Base-by-base conservation (phyloP, 305 asterid species). In the Nicotiana rustica region DNA sequence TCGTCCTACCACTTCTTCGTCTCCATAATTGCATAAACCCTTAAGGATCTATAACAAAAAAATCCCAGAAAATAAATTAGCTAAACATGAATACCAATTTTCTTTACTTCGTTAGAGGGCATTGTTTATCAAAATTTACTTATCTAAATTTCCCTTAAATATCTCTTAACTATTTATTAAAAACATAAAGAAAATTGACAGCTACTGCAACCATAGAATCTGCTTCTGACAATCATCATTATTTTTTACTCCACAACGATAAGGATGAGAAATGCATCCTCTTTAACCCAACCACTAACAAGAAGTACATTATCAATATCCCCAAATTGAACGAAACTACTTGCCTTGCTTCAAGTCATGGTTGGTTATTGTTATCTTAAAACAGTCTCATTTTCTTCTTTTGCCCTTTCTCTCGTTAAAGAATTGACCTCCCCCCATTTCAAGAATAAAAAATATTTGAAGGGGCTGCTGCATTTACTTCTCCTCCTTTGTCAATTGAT, bases 331-430 rank as follows among this genome's bases (percentile, higher is more conserved):
- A 82, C 18, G 66, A 73, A 25, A 62, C 89, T 2, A 79, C 77
- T 84, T 85, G 87, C 25, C 87, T 85, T 55, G 86, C 89, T 57
- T 88, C 90, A 9, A 57, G 78, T 12, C 82, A 79, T 10, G 87
- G 89, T 14, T 88, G 90, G 90, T 62, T 88, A 67, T 85, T 88
- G 2, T 5, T 88, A 2, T 81, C 38, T 18, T 78, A 79, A 62
- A 61, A 77, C 3, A 82, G 83, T 25, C 35, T 79, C 6, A 2
- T 88, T 56, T 88, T 88, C 80, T 88, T 88, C 82, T 88, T 85
- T 55, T 84, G 87, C 87, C 90, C 89, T 3, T 84, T 88, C 25
- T 85, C 90, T 4, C 81, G 85, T 2, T 76, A 71, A 2, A 84
- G 77, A 36, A 84, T 88, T 17, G 83, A 79, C 18, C 83, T 88